These are phyloP conservation scores for Aspergillus olivimuriae DNA, from an alignment of 495 filamentous ascomycete genomes.

Conservation along the genomic window DNA sequence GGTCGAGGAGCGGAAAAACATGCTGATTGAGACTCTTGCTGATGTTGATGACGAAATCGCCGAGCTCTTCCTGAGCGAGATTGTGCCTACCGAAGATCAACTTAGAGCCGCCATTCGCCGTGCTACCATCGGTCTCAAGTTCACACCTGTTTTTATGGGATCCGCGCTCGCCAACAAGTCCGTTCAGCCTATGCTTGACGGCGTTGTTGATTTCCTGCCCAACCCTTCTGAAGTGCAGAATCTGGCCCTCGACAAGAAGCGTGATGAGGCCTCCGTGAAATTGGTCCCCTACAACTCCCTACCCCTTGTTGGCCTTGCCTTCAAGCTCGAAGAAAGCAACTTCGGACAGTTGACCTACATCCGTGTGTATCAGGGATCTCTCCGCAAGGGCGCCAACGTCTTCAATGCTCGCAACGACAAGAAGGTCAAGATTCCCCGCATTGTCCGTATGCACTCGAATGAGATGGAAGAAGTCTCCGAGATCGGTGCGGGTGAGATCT, in stretches of 20 bases:
- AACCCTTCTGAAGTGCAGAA: slow-evolving; percentile 91
- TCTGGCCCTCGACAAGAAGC: slow-evolving; percentile 75
- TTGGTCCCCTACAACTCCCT: slow-evolving; percentile 87
- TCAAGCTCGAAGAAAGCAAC: slow-evolving; percentile 98
- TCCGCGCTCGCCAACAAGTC: slow-evolving; percentile 92
- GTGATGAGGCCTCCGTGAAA: slow-evolving; percentile 71
- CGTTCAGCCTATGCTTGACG: slow-evolving; percentile 95
- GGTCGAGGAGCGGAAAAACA: slow-evolving; percentile 69
- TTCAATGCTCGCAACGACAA: slow-evolving; percentile 92
- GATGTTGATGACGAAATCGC: slow-evolving; percentile 99
- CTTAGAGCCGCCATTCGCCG: slow-evolving; percentile 87
- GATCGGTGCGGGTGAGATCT: slow-evolving; percentile 94
- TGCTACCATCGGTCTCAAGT: slow-evolving; percentile 81
- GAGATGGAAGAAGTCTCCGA: slow-evolving; percentile 97
- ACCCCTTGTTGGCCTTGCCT: slow-evolving; percentile 92
- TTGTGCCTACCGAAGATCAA: slow-evolving; percentile 66
- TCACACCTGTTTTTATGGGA: slow-evolving; percentile 94
- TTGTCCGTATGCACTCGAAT: slow-evolving; percentile 99
- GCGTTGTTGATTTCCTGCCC: slow-evolving; percentile 91
- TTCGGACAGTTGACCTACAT: slow-evolving; percentile 99
- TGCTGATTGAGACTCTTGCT: slow-evolving; percentile 90
- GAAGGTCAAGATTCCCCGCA: slow-evolving; percentile 94
- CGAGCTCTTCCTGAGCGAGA: slow-evolving; percentile 88
- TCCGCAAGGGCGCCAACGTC: slow-evolving; percentile 82
- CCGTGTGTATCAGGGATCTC: slow-evolving; percentile 90